phyloP scores from a whole-genome alignment of 2,329 filamentous ascomycete genomes.

The Pyricularia sp. region DNA sequence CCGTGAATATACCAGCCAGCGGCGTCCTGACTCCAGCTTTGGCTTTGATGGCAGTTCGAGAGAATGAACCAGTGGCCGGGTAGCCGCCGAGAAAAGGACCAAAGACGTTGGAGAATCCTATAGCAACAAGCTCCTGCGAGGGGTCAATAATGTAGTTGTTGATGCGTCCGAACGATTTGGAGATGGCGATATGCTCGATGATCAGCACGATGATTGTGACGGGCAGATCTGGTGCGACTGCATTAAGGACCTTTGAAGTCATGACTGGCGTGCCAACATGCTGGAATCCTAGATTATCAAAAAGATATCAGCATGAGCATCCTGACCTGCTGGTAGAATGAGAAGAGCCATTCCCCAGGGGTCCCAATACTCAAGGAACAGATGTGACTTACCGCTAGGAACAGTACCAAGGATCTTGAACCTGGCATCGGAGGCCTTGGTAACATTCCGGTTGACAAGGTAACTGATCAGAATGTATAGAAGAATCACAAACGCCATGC shows the following conservation, averaged over 20 bases:
- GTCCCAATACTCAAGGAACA: not conserved
- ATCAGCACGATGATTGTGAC: constrained; percentile 85
- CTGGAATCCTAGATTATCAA: constrained; percentile 50
- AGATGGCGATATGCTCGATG: constrained; percentile 94
- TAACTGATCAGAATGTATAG: constrained; percentile 85
- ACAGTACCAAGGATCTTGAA: constrained; percentile 66
- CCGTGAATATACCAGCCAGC: constrained; percentile 80
- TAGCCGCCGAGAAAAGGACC: constrained; percentile 88
- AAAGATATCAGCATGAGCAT: not conserved
- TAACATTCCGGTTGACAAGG: constrained; percentile 59
- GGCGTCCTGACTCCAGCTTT: constrained; percentile 92
- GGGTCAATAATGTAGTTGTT: constrained; percentile 96
- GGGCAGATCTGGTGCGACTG: constrained; percentile 62
- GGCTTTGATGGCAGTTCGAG: constrained; percentile 89
- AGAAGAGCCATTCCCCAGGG: not conserved
- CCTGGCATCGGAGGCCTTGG: constrained; percentile 34
- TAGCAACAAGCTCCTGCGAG: constrained; percentile 90
- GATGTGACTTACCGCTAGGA: constrained; percentile 47
- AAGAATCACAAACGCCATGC: constrained; percentile 64
- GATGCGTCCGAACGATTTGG: constrained; percentile 88
- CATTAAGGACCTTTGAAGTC: constrained; percentile 49
- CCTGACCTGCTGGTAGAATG: not conserved
- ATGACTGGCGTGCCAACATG: constrained; percentile 62
- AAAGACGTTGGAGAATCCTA: constrained; percentile 79
- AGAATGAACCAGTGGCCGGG: constrained; percentile 90